Evolutionary conservation across 164 flowering plant species (phyloP).

Genomic region (Umbellularia californica): DNA sequence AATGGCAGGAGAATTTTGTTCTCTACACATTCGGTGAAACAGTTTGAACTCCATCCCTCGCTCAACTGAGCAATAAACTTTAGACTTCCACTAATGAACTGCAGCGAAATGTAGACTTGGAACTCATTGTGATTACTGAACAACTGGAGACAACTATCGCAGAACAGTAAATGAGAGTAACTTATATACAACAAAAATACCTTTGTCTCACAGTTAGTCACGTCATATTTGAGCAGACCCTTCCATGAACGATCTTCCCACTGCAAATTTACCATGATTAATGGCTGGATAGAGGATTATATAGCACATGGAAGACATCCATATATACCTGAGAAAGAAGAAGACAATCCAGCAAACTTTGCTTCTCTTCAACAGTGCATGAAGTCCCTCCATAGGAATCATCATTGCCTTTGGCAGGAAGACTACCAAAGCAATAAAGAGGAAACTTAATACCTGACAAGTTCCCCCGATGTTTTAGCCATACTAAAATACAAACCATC

Average conservation of each 20-base stretch:
- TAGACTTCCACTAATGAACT: constrained; percentile 25
- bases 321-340: constrained; percentile 32
- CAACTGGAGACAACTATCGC: too few species aligned
- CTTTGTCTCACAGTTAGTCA: constrained; percentile 32
- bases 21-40: neutral
- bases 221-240: constrained; percentile 31
- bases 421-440: constrained; percentile 23
- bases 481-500: neutral
- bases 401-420: constrained; percentile 10
- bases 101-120: constrained; percentile 1
- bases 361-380: constrained; percentile 16
- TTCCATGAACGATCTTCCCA: constrained; percentile 36
- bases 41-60: constrained; percentile 13
- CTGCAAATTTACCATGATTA: constrained; percentile 7
- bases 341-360: constrained; percentile 30
- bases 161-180: neutral
- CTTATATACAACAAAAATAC: constrained; percentile 4
- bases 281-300: too few species aligned
- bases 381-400: constrained; percentile 10
- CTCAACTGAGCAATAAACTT: constrained; percentile 32
- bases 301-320: too few species aligned
- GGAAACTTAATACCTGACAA: constrained; percentile 24
- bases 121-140: neutral
- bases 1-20: neutral
- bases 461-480: neutral